Conservation (phyloP, 352 stramenopile species). For the Thalassiosira livingstoniorum region DNA sequence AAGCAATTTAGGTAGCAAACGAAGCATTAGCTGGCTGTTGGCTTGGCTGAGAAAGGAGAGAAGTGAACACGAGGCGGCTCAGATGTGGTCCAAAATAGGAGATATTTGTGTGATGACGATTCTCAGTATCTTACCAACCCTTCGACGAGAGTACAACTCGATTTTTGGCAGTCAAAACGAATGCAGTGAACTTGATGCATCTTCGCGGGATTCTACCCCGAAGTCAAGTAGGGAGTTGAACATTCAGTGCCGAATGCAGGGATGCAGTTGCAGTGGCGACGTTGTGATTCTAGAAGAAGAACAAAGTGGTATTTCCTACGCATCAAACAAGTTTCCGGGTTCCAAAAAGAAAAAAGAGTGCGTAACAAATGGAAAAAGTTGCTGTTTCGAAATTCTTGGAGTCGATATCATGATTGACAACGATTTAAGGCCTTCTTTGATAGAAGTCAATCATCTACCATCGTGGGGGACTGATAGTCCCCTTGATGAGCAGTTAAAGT, state of each 20-base stretch:
- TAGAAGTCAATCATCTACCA: conserved; percentile 97
- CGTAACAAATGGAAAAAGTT: no score
- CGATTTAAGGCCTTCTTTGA: conserved; percentile 93
- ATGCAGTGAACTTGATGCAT: no score
- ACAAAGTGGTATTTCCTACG: no score
- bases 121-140: conserved; percentile 91
- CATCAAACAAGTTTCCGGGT: no score
- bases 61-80: conserved; percentile 78
- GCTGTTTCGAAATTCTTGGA: conserved; percentile 91
- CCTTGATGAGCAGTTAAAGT: conserved; percentile 95
- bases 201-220: no score
- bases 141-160: conserved; percentile 92
- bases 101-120: conserved; percentile 95
- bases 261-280: no score
- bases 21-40: conserved; percentile 92
- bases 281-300: no score
- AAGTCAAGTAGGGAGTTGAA: no score
- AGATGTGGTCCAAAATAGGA: conserved; percentile 91
- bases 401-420: conserved; percentile 97
- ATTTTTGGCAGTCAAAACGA: conserved; percentile 79
- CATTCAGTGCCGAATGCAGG: no score
- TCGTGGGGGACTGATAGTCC: conserved; percentile 94
- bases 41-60: conserved; percentile 87
- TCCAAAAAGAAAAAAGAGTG: no score
- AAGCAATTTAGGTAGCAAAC: conserved; percentile 62